Evolutionary conservation across 371 early-diverging fungal species (phyloP), one percentile per base, ranked within the genome.

Genomic region (Entomophthora muscae): DNA sequence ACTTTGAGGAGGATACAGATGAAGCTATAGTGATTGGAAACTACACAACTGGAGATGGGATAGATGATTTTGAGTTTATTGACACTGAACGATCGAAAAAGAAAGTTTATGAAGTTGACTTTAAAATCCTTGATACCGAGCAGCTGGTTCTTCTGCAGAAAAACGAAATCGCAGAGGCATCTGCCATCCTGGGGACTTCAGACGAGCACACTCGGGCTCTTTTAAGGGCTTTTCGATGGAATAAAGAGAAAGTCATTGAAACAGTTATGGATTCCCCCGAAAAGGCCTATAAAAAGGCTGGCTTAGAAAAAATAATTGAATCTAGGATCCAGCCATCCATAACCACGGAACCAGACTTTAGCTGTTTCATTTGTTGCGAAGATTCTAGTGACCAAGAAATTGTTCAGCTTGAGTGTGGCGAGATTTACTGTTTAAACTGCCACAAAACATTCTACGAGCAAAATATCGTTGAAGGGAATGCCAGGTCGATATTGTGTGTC

Each of bases 241-340:
- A 93, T 73, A 91, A 91, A 72, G 96, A 98, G 68, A 74, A 80
- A 61, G 74, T 95, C 24, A 79, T 95, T 56, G 96, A 97, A 69
- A 74, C 78, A 51, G 92, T 89, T 70, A 87, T 92, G 84, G 89
- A 90, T 53, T 71, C 77, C 32, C 78, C 88, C 0, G 85, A 83
- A 17, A 76, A 78, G 23, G 86, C 86, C 22, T 66, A 86, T 42
- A 66, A 67, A 53, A 68, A 75, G 24, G 89, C 91, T 1, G 95
- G 98, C 2, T 81, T 96, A 7, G 70, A 82, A 22, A 69, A 79
- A 7, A 27, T 52, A 12, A 73, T 78, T 23, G 67, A 68, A 2
- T 62, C 51, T 29, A 31, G 28, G 27, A 51, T 66, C 29, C 72
- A 66, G 1, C 64, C 66, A 5, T 21, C 57, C 1, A 30, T 54